phyloP scores from a whole-genome alignment of 768 basidiomycete genomes.

The Mrakia hoshinonis region DNA sequence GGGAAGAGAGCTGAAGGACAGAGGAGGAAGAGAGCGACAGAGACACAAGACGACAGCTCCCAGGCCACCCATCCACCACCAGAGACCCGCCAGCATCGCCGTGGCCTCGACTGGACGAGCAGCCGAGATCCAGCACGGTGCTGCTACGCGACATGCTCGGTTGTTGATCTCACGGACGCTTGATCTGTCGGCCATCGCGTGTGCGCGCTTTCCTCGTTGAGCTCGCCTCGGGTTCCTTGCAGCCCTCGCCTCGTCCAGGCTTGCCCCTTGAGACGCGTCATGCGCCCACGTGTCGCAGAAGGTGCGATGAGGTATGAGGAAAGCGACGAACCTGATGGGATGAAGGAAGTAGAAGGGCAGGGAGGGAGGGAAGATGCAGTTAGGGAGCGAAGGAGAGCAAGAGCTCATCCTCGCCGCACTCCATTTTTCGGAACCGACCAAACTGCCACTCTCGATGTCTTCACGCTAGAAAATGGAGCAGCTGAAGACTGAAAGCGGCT shows the following conservation, averaged over 20 bases:
- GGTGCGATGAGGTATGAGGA: neutral
- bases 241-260: neutral
- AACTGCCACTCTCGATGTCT: too few relatives aligned
- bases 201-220: conserved; percentile 1
- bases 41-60: neutral
- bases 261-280: neutral
- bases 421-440: neutral
- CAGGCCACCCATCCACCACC: neutral
- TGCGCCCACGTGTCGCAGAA: too few relatives aligned
- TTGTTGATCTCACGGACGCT: neutral
- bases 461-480: too few relatives aligned
- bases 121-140: too few relatives aligned
- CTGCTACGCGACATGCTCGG: neutral
- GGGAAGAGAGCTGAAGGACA: neutral
- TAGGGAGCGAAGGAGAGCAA: conserved; percentile 19
- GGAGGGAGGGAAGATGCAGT: conserved; percentile 27
- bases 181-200: too few relatives aligned
- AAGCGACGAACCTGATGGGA: conserved; percentile 2
- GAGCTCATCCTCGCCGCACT: too few relatives aligned
- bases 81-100: too few relatives aligned
- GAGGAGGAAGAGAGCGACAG: neutral
- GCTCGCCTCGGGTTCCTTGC: neutral
- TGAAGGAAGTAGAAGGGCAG: neutral
- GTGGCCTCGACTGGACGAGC: too few relatives aligned
- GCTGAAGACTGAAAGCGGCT: too few relatives aligned